Evolutionary conservation across 805 yeast genomes (phyloP), one percentile per base, ranked within the genome.

Genomic region (Saturnispora bothae): DNA sequence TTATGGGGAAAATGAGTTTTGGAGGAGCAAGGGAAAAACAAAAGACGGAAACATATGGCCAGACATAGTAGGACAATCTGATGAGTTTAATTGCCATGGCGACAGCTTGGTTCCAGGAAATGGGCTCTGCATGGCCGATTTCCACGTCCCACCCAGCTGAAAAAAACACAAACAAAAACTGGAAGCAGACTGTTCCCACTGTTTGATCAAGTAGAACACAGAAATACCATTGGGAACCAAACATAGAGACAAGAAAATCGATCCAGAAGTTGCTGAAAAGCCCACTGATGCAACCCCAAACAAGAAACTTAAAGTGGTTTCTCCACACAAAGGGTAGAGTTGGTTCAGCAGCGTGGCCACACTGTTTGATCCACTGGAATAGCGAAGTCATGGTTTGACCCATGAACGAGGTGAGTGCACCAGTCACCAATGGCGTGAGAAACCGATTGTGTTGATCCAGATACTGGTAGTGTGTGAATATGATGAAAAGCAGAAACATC

Each of bases 251-350:
- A 29, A 77, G 53, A 18, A 66, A 43, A 32, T 69, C 70, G 27
- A 77, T 66, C 83, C 83, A 77, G 13, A 69, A 48, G 1, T 51
- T 53, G 4, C 77, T 69, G 35, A 75, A 53, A 14, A 65, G 48
- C 2, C 83, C 83, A 51, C 76, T 76, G 33, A 76, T 57, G 10
- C 64, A 53, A 14, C 84, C 84, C 82, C 82, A 77, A 2, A 68
- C 50, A 40, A 64, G 49, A 45, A 77, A 77, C 48, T 76, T 76
- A 39, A 60, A 44, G 35, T 54, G 61, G 35, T 52, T 55, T 25
- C 31, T 14, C 35, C 40, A 28, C 3, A 33, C 30, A 26, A 16
- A 27, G 8, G 34, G 29, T 10, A 33, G 25, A 12, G 5, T 25
- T 9, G 35, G 31, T 17, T 6, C 23, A 12, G 6, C 12, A 17